These are phyloP conservation scores for Coemansia sp. DNA, from an alignment of 371 early-diverging fungal species.

Conservation along the genomic window DNA sequence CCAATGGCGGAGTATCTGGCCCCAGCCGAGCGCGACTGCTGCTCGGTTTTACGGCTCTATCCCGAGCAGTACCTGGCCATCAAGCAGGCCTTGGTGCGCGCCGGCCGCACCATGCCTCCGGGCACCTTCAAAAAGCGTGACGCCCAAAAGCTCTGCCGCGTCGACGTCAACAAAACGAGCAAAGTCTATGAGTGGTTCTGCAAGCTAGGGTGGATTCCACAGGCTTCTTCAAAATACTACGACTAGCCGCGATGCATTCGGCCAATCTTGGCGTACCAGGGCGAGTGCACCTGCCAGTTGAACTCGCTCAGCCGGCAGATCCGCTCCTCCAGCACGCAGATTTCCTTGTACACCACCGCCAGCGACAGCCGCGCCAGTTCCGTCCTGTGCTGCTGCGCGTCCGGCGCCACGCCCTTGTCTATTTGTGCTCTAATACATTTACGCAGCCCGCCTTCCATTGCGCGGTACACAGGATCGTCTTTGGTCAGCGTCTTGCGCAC, in stretches of 20 bases:
- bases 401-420: conserved; percentile 5
- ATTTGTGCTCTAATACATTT: conserved; percentile 15
- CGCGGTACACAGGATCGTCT: conserved; percentile 24
- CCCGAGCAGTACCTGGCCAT: conserved; percentile 64
- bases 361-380: conserved; percentile 14
- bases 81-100: conserved; percentile 59
- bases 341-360: conserved; percentile 5
- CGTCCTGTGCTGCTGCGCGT: neutral
- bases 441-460: conserved; percentile 26
- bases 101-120: conserved; percentile 42
- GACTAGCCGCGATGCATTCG: neutral
- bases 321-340: conserved; percentile 13
- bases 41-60: neutral
- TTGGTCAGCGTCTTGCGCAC: conserved; percentile 32
- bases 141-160: conserved; percentile 44
- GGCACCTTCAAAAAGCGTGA: conserved; percentile 51
- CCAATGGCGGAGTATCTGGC: conserved; percentile 50
- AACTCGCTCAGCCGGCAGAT: conserved; percentile 28
- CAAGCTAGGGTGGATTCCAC: conserved; percentile 42
- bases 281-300: conserved; percentile 39
- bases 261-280: conserved; percentile 29
- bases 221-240: conserved; percentile 12
- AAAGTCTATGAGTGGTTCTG: conserved; percentile 43
- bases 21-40: conserved; percentile 53
- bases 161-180: conserved; percentile 62